A percentile compares a stretch with the other conserved stretches of the same genome.
Conservation (phyloP, 1,284 basidiomycete genomes). For the Ganoderma leucocontextum region DNA sequence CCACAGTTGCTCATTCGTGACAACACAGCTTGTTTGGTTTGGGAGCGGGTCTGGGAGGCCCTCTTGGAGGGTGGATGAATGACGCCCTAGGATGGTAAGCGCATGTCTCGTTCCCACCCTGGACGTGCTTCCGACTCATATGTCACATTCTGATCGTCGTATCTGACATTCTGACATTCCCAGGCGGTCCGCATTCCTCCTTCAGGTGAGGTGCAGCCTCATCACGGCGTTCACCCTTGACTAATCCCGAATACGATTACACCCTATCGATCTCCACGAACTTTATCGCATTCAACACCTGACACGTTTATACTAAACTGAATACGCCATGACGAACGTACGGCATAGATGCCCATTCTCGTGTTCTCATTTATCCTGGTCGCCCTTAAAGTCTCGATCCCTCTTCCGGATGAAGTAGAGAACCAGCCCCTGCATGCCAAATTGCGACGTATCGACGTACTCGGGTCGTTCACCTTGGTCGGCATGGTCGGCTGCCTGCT, state of each 20-base stretch:
- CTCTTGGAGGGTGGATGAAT: constrained; percentile 88
- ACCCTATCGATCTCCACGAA: constrained; percentile 26
- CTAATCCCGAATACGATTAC: constrained; percentile 29
- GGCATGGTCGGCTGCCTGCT: constrained; percentile 77
- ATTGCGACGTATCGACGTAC: constrained; percentile 81
- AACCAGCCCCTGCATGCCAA: constrained; percentile 68
- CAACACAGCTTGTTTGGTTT: constrained; percentile 71
- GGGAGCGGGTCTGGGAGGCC: constrained; percentile 86
- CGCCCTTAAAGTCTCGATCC: constrained; percentile 76
- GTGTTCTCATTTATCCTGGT: constrained; percentile 75
- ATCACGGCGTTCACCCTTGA: constrained; percentile 21
- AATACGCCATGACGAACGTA: constrained; percentile 4
- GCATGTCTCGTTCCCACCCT: constrained; percentile 13
- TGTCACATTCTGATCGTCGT: constrained; percentile 29
- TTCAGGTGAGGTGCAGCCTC: constrained; percentile 57
- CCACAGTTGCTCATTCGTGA: constrained; percentile 23
- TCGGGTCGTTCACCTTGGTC: constrained; percentile 84
- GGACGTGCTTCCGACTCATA: constrained; percentile 18
- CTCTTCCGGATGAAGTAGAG: constrained; percentile 66
- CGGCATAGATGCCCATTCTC: constrained; percentile 74
- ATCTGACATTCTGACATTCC: constrained; percentile 27
- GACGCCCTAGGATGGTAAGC: constrained; percentile 85
- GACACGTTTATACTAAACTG: constrained; percentile 18
- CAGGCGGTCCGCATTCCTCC: constrained; percentile 74
- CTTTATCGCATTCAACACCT: constrained; percentile 26